Evolutionary conservation across 176 grass and related monocot species (phyloP).

Genomic region (Coix lacrymajobi): DNA sequence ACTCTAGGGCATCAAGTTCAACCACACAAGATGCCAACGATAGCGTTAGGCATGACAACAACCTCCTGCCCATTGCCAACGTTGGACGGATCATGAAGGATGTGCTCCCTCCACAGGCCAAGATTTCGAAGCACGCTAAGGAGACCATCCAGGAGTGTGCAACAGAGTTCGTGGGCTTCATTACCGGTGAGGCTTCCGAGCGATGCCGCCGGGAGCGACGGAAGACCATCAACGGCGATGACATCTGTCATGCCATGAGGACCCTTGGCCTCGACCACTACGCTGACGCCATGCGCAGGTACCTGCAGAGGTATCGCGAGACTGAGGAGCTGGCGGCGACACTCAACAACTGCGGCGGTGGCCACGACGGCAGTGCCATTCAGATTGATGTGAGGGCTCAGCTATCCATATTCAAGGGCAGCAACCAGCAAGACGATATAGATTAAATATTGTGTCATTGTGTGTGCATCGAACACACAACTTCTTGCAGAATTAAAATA

Average conservation of each 20-base stretch:
- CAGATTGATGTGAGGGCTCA: constrained; percentile 44
- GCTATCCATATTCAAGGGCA: constrained; percentile 46
- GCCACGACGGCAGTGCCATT: neutral
- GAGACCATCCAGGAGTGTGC: constrained; percentile 76
- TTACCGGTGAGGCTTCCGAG: constrained; percentile 61
- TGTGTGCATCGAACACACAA: neutral
- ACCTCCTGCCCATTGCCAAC: constrained; percentile 67
- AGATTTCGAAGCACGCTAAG: constrained; percentile 70
- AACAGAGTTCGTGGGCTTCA: constrained; percentile 73
- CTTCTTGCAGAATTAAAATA: neutral
- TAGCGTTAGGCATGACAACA: neutral
- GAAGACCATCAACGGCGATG: constrained; percentile 75
- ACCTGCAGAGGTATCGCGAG: constrained; percentile 66
- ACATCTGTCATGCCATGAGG: constrained; percentile 65
- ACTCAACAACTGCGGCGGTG: neutral
- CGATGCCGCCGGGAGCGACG: constrained; percentile 53
- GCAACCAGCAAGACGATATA: neutral
- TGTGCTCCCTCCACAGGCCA: constrained; percentile 52
- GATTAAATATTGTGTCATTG: neutral
- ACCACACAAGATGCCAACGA: neutral
- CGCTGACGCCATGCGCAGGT: constrained; percentile 61
- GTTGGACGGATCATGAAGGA: constrained; percentile 75
- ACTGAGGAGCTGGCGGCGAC: constrained; percentile 37
- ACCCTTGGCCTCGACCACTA: constrained; percentile 69
- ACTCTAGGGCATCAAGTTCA: constrained; percentile 31